These are phyloP conservation scores for Porphyrellus cyaneotinctus DNA, from an alignment of 768 basidiomycete genomes.

Conservation along the genomic window DNA sequence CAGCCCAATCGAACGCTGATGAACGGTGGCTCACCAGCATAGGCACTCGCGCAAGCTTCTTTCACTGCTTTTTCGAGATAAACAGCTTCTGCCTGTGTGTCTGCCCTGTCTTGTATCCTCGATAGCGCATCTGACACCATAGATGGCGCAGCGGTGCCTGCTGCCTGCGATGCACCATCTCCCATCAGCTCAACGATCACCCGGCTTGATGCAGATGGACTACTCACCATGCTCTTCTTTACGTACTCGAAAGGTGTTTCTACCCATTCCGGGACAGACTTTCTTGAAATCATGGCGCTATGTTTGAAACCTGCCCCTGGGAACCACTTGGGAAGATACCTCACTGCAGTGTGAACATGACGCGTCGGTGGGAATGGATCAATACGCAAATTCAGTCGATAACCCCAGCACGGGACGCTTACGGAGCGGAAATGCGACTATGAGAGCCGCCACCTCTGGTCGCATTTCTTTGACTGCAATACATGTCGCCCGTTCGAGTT, in stretches of 20 bases:
- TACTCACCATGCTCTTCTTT: conserved; percentile 19
- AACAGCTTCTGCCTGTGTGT: conserved; percentile 4
- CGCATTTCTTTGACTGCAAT: conserved; percentile 13
- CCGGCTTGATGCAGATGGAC: neutral
- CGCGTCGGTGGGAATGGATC: neutral
- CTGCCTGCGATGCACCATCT: conserved; percentile 6
- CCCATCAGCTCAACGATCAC: neutral
- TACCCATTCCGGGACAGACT: conserved; percentile 7
- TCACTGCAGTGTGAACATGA: conserved; percentile 7
- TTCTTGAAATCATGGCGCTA: conserved; percentile 11
- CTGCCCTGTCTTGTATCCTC: conserved; percentile 7
- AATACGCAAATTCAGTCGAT: neutral
- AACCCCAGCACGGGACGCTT: neutral
- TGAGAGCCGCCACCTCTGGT: conserved; percentile 14
- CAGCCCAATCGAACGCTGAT: conserved; percentile 1
- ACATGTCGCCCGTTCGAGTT: conserved; percentile 11
- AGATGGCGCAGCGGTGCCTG: conserved; percentile 18
- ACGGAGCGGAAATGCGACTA: conserved; percentile 19
- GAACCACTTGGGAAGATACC: conserved; percentile 21
- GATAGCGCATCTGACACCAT: conserved; percentile 24
- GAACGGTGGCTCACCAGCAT: conserved; percentile 8
- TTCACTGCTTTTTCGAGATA: conserved; percentile 21
- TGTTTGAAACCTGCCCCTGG: conserved; percentile 22
- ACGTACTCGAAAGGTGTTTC: conserved; percentile 24
- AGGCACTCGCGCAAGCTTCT: conserved; percentile 22